Evolutionary conservation across 805 yeast species (phyloP).

Genomic region (Maudiozyma turicensis): DNA sequence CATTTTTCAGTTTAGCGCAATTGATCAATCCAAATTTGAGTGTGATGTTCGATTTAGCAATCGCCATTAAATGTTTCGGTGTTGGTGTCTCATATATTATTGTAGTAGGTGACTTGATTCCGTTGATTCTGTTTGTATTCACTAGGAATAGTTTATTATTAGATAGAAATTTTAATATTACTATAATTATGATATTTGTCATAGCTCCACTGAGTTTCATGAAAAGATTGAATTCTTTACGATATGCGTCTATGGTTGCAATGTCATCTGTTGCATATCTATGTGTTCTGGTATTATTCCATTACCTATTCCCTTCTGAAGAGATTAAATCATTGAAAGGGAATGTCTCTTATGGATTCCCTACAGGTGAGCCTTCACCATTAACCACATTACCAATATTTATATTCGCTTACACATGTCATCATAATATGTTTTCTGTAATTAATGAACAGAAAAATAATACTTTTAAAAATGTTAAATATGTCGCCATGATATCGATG

Average conservation of each 20-base stretch:
- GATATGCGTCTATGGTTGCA: conserved; percentile 78
- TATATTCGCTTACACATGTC: conserved; percentile 92
- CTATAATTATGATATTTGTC: conserved; percentile 40
- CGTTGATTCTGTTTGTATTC: conserved; percentile 36
- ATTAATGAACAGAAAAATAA: conserved; percentile 67
- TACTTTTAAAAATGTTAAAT: conserved; percentile 37
- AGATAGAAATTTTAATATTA: conserved; percentile 51
- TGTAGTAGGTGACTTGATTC: conserved; percentile 63
- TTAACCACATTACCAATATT: conserved; percentile 79
- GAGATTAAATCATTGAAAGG: conserved; percentile 35
- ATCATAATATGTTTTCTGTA: conserved; percentile 87
- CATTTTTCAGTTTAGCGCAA: conserved; percentile 55
- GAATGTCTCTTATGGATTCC: conserved; percentile 37
- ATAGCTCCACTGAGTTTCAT: conserved; percentile 54
- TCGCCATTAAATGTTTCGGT: conserved; percentile 63
- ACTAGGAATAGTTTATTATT: conserved; percentile 29
- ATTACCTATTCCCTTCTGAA: conserved; percentile 36
- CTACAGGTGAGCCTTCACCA: conserved; percentile 37
- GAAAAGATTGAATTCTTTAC: conserved; percentile 68
- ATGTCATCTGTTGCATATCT: conserved; percentile 72
- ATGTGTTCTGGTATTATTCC: conserved; percentile 62
- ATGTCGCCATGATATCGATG: conserved; percentile 45
- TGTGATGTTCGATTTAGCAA: conserved; percentile 56
- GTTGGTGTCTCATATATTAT: conserved; percentile 60
- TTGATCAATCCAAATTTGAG: conserved; percentile 52